Base-by-base conservation (phyloP, 345 rosid genomes). In the Lumnitzera littorea region DNA sequence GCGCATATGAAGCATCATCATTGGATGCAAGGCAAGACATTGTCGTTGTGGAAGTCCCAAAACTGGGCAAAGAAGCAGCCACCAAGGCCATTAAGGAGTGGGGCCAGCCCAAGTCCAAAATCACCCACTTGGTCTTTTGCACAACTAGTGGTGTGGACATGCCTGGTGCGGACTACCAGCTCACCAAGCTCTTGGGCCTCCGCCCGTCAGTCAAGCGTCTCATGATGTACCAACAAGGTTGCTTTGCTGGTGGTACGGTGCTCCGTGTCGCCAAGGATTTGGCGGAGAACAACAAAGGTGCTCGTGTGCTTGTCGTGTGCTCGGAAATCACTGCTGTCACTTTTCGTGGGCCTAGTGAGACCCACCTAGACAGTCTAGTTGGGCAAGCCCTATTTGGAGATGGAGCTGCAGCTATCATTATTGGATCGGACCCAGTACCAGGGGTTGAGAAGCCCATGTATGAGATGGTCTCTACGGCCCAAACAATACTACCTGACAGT, bases 181-280 rank as follows among this genome's bases (percentile, higher is more conserved):
- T 83, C 66, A 71, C 83, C 51, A 83, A 83, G 65, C 81, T 83
- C 51, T 31, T 83, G 23, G 85, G 88, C 24, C 77, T 83, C 12
- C 77, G 81, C 43, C 77, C 87, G 1, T 70, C 78, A 0, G 78
- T 82, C 17, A 79, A 82, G 56, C 80, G 84, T 7, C 67, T 65
- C 69, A 82, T 82, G 87, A 76, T 82, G 80, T 79, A 79, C 59
- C 87, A 79, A 54, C 84, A 79, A 53, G 84, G 84, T 2, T 81
- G 86, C 55, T 81, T 68, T 4, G 83, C 73, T 0, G 83, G 79
- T 0, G 86, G 81, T 60, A 71, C 79, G 0, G 83, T 76, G 47
- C 74, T 82, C 36, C 83, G 86, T 2, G 58, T 82, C 0, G 86
- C 87, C 48, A 82, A 82, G 48, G 87, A 82, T 63, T 48, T 82